Evolutionary conservation across 2,329 filamentous ascomycete genomes (phyloP).

Genomic region (Phaeosphaeriaceae sp.): DNA sequence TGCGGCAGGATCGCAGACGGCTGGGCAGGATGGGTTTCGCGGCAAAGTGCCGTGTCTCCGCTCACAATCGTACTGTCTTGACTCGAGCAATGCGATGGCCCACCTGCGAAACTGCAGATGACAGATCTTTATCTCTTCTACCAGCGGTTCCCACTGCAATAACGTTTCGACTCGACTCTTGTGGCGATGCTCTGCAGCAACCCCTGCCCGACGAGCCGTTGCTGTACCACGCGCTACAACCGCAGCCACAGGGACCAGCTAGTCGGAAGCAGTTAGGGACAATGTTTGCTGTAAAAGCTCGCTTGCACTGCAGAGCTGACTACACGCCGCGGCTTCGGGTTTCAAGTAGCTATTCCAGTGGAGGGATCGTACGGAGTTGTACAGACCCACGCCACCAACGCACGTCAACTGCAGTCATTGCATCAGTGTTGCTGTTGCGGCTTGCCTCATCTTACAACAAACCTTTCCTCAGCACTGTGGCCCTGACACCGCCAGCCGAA

Average conservation of each 20-base stretch:
- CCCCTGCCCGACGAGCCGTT: background rate
- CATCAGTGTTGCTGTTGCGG: background rate
- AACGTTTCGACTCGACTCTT: background rate
- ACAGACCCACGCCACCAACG: background rate
- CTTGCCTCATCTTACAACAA: background rate
- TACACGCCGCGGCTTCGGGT: background rate
- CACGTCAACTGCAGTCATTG: background rate
- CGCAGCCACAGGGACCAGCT: background rate
- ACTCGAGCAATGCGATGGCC: background rate
- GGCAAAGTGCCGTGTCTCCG: background rate
- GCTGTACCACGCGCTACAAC: constrained; percentile 1
- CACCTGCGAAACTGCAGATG: background rate
- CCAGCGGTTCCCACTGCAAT: background rate
- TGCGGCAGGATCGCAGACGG: background rate
- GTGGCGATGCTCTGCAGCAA: background rate
- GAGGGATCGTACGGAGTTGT: background rate
- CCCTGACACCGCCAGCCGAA: background rate
- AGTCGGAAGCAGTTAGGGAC: background rate
- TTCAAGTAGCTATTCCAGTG: background rate
- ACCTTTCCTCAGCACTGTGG: background rate
- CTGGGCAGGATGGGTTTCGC: background rate
- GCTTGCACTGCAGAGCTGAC: background rate
- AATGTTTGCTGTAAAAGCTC: background rate
- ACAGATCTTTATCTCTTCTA: background rate
- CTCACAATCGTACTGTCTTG: background rate